Conservation (phyloP, 306 rosid genomes). For the Sicyos edulis region DNA sequence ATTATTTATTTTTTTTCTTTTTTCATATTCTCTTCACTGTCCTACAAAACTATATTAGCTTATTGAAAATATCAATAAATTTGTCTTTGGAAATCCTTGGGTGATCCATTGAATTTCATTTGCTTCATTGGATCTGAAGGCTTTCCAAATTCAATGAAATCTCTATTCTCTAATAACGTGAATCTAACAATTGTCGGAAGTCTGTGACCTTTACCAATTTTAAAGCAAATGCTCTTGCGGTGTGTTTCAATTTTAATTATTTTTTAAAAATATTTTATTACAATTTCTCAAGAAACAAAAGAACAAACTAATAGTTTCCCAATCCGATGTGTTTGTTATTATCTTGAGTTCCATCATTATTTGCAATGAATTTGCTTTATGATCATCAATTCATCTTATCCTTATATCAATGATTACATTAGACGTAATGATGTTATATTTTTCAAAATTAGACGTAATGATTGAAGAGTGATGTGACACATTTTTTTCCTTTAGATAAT, state of each 20-base stretch:
- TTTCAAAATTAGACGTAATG: too few relatives aligned
- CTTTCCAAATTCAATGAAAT: conserved; percentile 15
- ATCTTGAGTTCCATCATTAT: not conserved
- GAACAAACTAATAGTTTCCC: not conserved
- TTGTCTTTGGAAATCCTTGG: conserved; percentile 29
- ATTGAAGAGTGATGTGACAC: too few relatives aligned
- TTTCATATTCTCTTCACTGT: conserved; percentile 15
- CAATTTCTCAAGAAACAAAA: not conserved
- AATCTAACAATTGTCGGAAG: not conserved
- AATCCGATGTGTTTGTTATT: not conserved
- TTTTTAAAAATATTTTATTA: not conserved
- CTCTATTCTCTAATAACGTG: not conserved
- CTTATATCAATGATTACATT: too few relatives aligned
- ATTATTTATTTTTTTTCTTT: conserved; percentile 21
- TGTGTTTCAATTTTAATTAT: too few relatives aligned
- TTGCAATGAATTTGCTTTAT: not conserved
- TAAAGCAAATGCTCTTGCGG: too few relatives aligned
- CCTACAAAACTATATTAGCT: conserved; percentile 33
- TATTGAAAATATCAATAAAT: conserved; percentile 43
- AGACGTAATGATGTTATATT: too few relatives aligned
- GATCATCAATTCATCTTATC: too few relatives aligned
- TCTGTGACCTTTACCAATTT: not conserved
- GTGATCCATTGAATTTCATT: conserved; percentile 11
- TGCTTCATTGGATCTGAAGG: conserved; percentile 17
- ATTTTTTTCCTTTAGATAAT: too few relatives aligned